Evolutionary conservation across 139 green algal genomes (phyloP), one percentile per base, ranked within the genome.

Genomic region (Axilococcus clingmanii): DNA sequence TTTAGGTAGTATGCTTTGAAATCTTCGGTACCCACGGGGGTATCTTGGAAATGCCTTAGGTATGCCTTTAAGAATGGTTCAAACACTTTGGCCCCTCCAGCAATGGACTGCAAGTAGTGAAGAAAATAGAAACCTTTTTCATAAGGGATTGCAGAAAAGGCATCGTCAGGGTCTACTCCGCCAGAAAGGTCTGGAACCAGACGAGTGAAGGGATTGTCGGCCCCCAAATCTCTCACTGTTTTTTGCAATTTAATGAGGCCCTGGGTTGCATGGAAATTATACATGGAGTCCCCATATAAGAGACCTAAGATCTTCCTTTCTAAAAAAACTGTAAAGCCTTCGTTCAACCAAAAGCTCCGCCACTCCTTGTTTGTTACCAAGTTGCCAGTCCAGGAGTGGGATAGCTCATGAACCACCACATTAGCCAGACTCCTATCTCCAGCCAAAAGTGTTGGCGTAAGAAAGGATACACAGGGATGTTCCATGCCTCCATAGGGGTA

Each of bases 361-460:
- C 80, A 93, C 4, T 65, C 76, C 2, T 59, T 65, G 48, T 93
- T 94, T 31, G 85, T 93, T 25, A 94, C 85, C 35, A 94, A 71
- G 66, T 94, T 95, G 31, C 87, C 87, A 0, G 76, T 91, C 88
- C 89, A 97, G 57, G 32, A 74, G 80, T 96, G 88, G 1, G 86
- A 80, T 24, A 97, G 89, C 68, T 96, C 88, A 61, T 96, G 87
- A 2, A 82, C 84, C 7, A 95, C 75, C 16, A 95, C 86, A 41
- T 85, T 86, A 4, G 52, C 50, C 25, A 85, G 65, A 31, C 33
- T 65, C 11, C 78, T 55, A 77, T 97, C 89, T 0, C 87, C 89
- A 0, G 80, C 88, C 33, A 97, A 55, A 20, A 97, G 78, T 4
- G 89, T 96, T 41, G 89, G 89, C 1, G 87, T 95, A 4, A 92